A percentile compares a stretch with the other conserved stretches of the same genome.
phyloP scores from a whole-genome alignment of 495 filamentous ascomycete species.

The Daldinia grandis region DNA sequence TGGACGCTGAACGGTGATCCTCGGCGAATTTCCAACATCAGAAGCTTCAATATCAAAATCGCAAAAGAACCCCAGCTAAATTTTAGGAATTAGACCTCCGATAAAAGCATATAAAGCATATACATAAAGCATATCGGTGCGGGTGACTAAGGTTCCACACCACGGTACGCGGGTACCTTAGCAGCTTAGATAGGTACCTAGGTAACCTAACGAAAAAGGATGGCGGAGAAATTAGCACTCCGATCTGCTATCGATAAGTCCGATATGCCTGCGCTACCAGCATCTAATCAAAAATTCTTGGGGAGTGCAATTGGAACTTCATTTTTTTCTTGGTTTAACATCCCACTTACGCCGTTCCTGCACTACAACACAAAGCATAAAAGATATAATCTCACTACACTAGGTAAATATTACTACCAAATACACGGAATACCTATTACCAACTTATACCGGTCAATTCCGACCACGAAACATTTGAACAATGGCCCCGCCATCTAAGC shows the following conservation, averaged over 20 bases:
- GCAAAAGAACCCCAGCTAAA: conserved; percentile 26
- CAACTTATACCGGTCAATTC: neutral
- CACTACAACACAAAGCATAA: neutral
- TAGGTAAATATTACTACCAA: neutral
- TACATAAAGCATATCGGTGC: conserved; percentile 20
- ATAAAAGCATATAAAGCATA: conserved; percentile 24
- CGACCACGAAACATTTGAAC: conserved; percentile 18
- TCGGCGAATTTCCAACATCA: conserved; percentile 34
- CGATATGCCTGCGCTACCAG: conserved; percentile 3
- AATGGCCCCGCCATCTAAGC: conserved; percentile 47
- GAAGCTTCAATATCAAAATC: conserved; percentile 34
- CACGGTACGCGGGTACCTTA: neutral
- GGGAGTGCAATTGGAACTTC: conserved; percentile 32
- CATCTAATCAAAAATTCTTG: conserved; percentile 41
- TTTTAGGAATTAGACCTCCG: conserved; percentile 19
- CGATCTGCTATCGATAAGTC: conserved; percentile 33
- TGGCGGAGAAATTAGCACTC: conserved; percentile 35
- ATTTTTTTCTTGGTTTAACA: conserved; percentile 2
- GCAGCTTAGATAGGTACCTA: neutral
- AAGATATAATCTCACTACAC: neutral
- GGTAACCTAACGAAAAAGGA: neutral
- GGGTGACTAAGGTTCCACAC: neutral
- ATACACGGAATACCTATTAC: neutral
- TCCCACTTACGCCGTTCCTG: neutral
- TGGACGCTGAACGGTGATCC: conserved; percentile 41